phyloP scores from a whole-genome alignment of 306 rosid genomes.

The Lagenaria siceraria region DNA sequence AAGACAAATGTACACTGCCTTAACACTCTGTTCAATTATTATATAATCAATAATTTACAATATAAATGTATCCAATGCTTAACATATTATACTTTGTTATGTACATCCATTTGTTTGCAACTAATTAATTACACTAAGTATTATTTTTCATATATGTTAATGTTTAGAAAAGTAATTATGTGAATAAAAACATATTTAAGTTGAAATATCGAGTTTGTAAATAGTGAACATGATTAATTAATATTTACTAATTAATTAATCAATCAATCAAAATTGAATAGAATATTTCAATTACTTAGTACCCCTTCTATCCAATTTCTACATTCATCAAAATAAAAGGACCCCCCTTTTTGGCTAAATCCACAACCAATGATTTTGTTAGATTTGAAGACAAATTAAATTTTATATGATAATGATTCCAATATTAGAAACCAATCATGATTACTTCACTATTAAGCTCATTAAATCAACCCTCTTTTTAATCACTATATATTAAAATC shows the following conservation, averaged over 20 bases:
- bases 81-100: background rate
- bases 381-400: constrained; percentile 10
- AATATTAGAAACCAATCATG: constrained; percentile 5
- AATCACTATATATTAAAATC: background rate
- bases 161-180: background rate
- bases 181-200: background rate
- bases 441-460: constrained; percentile 3
- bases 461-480: background rate
- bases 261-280: background rate
- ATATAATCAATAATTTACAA: background rate
- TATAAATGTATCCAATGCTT: background rate
- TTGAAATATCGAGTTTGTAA: background rate
- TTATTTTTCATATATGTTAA: background rate
- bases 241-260: background rate
- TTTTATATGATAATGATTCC: background rate
- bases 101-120: background rate
- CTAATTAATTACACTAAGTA: background rate
- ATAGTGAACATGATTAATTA: background rate
- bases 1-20: background rate
- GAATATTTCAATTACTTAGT: background rate
- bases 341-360: background rate
- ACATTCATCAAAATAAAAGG: background rate
- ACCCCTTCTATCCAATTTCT: background rate
- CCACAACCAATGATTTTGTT: constrained; percentile 5
- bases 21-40: background rate